A percentile compares a stretch with the other conserved stretches of the same genome.
Evolutionary conservation across 768 basidiomycete genomes (phyloP).

Genomic region (Russula griseocarnosa): DNA sequence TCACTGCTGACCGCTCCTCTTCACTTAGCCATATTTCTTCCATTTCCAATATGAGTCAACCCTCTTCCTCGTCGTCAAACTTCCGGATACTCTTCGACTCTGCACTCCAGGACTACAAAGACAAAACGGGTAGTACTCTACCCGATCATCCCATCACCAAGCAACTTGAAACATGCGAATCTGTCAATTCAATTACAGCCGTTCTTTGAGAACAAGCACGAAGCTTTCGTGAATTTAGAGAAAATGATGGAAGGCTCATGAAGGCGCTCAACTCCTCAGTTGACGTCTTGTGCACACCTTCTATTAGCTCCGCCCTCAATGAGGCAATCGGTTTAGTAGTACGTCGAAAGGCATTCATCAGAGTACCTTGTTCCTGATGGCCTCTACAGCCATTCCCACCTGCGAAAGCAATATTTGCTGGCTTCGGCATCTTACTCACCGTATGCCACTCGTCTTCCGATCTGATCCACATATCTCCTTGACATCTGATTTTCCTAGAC

Average conservation of each 20-base stretch:
- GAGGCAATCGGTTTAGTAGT: too few species aligned
- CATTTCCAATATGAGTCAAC: background rate
- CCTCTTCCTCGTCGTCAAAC: background rate
- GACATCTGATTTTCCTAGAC: background rate
- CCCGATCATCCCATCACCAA: background rate
- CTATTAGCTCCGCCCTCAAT: too few species aligned
- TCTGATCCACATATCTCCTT: background rate
- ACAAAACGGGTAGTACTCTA: background rate
- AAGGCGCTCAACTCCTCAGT: too few species aligned
- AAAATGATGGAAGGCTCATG: too few species aligned
- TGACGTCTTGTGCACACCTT: too few species aligned
- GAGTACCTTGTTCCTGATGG: too few species aligned
- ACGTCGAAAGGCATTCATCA: too few species aligned
- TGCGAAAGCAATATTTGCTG: background rate
- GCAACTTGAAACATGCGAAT: background rate
- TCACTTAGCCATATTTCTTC: background rate
- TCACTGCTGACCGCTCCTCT: too few species aligned
- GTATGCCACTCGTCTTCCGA: background rate
- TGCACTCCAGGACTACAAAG: background rate
- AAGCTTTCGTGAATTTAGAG: background rate
- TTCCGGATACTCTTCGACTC: background rate
- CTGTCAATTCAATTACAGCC: background rate
- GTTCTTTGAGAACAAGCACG: background rate
- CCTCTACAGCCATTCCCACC: background rate
- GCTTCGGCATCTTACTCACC: background rate